Conservation (phyloP, 495 filamentous ascomycete species). For the Stereocaulon alpinum region DNA sequence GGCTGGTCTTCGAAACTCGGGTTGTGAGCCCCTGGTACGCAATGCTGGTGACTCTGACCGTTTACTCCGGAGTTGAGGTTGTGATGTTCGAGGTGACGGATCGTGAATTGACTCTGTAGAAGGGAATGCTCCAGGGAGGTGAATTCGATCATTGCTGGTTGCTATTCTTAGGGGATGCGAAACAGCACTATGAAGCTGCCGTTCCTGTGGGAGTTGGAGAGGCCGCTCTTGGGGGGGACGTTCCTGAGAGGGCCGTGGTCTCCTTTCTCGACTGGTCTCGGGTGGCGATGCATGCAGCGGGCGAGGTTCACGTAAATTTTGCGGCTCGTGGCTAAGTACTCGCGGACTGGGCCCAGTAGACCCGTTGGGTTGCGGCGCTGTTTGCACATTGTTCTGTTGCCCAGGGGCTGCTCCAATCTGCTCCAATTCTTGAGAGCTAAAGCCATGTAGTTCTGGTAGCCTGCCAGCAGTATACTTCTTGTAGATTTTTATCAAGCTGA, state of each 20-base stretch:
- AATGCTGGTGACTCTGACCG: constrained; percentile 30
- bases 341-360: constrained; percentile 20
- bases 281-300: constrained; percentile 1
- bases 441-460: constrained; percentile 67
- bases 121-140: constrained; percentile 22
- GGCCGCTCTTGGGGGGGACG: constrained; percentile 19
- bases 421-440: constrained; percentile 69
- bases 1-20: constrained; percentile 35
- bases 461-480: constrained; percentile 89
- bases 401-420: constrained; percentile 46
- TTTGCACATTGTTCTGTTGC: constrained; percentile 11
- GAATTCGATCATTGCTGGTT: constrained; percentile 20
- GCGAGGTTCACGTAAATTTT: constrained; percentile 13
- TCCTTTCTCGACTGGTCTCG: constrained; percentile 17
- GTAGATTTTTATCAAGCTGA: constrained; percentile 87
- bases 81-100: constrained; percentile 22
- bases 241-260: constrained; percentile 32
- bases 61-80: constrained; percentile 23
- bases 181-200: constrained; percentile 17
- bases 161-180: constrained; percentile 14
- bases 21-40: neutral
- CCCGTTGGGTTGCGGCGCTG: constrained; percentile 8
- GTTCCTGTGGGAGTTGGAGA: constrained; percentile 12
- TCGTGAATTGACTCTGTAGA: constrained; percentile 21
- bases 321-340: constrained; percentile 14